Base-by-base conservation (phyloP, 1,284 basidiomycete species). In the Cutaneotrichosporon arboriforme region DNA sequence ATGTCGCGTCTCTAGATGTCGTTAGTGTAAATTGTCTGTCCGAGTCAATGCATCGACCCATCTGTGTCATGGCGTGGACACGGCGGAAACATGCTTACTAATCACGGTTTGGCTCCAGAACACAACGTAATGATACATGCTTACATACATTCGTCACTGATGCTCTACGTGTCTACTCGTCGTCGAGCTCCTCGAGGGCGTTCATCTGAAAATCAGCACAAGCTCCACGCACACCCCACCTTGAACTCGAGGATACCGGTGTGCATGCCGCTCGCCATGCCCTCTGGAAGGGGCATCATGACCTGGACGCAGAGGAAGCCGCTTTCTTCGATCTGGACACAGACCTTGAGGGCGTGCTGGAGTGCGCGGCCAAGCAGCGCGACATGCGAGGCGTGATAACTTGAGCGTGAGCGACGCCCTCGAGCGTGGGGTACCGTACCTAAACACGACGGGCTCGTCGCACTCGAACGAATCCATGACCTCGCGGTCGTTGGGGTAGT, bases 401-500 rank as follows among this genome's bases (percentile, higher is more conserved):
- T 93, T 55, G 31, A 55, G 46, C 35, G 18, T 38, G 13, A 21
- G 9, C 2, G 15, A 41, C 21, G 21, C 14, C 2, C n/a, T 20
- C 44, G 37, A 39, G 63, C 79, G n/a, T n/a, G n/a, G n/a, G n/a
- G n/a, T n/a, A n/a, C n/a, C n/a, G 37, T 58, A 90, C 90, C 83
- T 90, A 69, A 87, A 89, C 21, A 78, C 80, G n/a, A 90, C 80
- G 8, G 76, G 73, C 36, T 78, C 75, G 10, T 75, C 78, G 68
- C 90, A 94, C 61, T 91, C 87, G 65, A 92, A 90, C 0, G 84
- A 82, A 72, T 94, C 90, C 39, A 96, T 80, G 0, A 94, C 88
- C 49, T 93, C 90, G 47, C 81, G 79, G 65, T 93, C 90, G 64
- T 90, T 90, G 1, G 89, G 88, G 61, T 92, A 94, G 71, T 96